These are phyloP conservation scores for Dioscorea cayenensis DNA, from an alignment of 116 monocot genomes.

Conservation along the genomic window DNA sequence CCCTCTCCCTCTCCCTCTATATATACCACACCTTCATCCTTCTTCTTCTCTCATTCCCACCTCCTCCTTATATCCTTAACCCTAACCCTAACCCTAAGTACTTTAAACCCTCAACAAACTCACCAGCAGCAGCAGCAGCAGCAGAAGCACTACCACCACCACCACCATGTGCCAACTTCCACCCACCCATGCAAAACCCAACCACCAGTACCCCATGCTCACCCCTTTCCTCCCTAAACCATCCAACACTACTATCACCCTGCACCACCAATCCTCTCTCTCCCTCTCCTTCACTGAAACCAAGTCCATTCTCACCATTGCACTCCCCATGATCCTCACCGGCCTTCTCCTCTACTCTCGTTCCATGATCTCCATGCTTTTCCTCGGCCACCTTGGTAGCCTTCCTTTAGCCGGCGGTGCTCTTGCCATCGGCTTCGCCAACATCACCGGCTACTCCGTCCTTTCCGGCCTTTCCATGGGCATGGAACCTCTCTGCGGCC, in stretches of 20 bases:
- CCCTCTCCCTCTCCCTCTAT: background rate
- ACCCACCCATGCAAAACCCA: no score
- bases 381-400: constrained; percentile 38
- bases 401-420: constrained; percentile 47
- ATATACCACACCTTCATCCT: background rate
- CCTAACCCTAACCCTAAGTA: no score
- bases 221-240: no score
- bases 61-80: no score
- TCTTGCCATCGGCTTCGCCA: constrained; percentile 63
- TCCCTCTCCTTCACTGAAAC: constrained; percentile 15
- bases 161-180: no score
- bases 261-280: background rate
- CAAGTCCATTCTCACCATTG: constrained; percentile 25
- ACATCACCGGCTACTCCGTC: constrained; percentile 63
- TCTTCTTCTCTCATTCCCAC: background rate
- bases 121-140: no score
- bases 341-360: constrained; percentile 55
- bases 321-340: constrained; percentile 43
- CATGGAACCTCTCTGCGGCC: constrained; percentile 66
- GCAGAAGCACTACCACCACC: no score
- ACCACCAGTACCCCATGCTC: no score
- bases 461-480: constrained; percentile 55
- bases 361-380: constrained; percentile 55
- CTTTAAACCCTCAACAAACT: no score
- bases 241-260: no score